Percentiles rank a stretch among this genome's conserved stretches.
Evolutionary conservation across 371 early-diverging fungal species (phyloP).

Genomic region (Apophysomyces sp.): DNA sequence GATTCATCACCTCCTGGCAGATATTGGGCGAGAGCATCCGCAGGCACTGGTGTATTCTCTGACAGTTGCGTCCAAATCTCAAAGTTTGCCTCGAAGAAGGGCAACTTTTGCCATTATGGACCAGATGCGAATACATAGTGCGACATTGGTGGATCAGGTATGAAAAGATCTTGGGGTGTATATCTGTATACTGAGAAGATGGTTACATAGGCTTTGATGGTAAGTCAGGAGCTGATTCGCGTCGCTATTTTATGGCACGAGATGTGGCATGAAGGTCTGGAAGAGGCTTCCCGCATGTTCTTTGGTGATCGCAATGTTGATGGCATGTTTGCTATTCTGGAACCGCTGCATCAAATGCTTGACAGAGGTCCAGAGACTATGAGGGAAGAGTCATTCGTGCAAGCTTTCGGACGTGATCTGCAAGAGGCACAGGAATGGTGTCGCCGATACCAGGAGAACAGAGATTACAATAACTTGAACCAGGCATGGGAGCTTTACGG

Average conservation of each 20-base stretch:
- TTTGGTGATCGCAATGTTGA: conserved; percentile 86
- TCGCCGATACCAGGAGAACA: conserved; percentile 74
- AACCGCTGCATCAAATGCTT: conserved; percentile 89
- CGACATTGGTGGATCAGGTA: conserved; percentile 87
- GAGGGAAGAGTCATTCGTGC: conserved; percentile 93
- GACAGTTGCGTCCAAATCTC: conserved; percentile 95
- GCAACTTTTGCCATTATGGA: conserved; percentile 92
- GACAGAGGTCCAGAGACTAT: conserved; percentile 93
- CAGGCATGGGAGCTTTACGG: conserved; percentile 98
- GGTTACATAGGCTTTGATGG: conserved; percentile 73
- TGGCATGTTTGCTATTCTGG: conserved; percentile 90
- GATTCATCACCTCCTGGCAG: conserved; percentile 88
- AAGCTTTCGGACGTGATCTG: conserved; percentile 91
- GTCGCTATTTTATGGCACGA: conserved; percentile 97
- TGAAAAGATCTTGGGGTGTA: neutral
- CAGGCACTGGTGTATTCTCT: conserved; percentile 96
- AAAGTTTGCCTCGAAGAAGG: conserved; percentile 71
- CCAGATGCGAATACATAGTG: conserved; percentile 84
- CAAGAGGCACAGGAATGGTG: conserved; percentile 93
- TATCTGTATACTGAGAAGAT: conserved; percentile 1
- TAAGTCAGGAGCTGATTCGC: conserved; percentile 95
- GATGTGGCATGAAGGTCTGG: conserved; percentile 97
- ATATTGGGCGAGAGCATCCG: conserved; percentile 95
- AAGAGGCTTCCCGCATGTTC: conserved; percentile 88
- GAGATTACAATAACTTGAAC: conserved; percentile 81